Evolutionary conservation across 1,139 yeast genomes (phyloP).

Genomic region (Scheffersomyces quercinus): DNA sequence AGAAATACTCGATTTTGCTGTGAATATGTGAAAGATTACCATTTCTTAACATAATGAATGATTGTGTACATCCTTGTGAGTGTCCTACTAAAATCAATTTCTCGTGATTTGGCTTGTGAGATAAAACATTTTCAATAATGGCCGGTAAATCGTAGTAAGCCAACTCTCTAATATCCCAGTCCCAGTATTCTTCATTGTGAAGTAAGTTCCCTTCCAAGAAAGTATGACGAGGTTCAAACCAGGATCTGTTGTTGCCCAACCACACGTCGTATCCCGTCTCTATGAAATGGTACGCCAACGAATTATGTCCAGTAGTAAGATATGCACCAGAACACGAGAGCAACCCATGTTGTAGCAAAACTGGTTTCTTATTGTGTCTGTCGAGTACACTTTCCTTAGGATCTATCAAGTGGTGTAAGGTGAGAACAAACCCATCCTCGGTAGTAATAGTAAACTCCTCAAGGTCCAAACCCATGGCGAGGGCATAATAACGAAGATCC

Average conservation of each 20-base stretch:
- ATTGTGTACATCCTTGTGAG: slow-evolving; percentile 92
- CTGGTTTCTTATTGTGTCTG: slow-evolving; percentile 48
- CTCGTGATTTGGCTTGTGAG: slow-evolving; percentile 37
- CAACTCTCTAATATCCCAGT: slow-evolving; percentile 86
- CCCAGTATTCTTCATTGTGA: slow-evolving; percentile 61
- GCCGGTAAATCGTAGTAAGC: slow-evolving; percentile 77
- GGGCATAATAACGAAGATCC: slow-evolving; percentile 66
- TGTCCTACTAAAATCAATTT: slow-evolving; percentile 74
- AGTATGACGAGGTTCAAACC: slow-evolving; percentile 69
- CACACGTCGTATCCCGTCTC: slow-evolving; percentile 82
- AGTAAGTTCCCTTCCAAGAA: slow-evolving; percentile 37
- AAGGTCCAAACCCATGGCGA: slow-evolving; percentile 58
- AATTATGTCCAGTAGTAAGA: slow-evolving; percentile 73
- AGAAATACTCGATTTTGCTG: slow-evolving; percentile 60
- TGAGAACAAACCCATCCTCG: slow-evolving; percentile 74
- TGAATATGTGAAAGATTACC: slow-evolving; percentile 32
- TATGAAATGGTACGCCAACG: slow-evolving; percentile 65
- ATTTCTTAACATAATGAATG: slow-evolving; percentile 57
- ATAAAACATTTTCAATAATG: slow-evolving; percentile 60
- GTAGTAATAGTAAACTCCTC: slow-evolving; percentile 64
- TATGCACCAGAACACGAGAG: slow-evolving; percentile 85
- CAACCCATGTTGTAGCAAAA: slow-evolving; percentile 80
- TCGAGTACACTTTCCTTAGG: slow-evolving; percentile 40
- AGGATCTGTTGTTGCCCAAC: slow-evolving; percentile 91
- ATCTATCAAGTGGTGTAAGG: slow-evolving; percentile 63